Evolutionary conservation across 805 yeast species (phyloP).

Genomic region (Ogataea thermomethanolica): DNA sequence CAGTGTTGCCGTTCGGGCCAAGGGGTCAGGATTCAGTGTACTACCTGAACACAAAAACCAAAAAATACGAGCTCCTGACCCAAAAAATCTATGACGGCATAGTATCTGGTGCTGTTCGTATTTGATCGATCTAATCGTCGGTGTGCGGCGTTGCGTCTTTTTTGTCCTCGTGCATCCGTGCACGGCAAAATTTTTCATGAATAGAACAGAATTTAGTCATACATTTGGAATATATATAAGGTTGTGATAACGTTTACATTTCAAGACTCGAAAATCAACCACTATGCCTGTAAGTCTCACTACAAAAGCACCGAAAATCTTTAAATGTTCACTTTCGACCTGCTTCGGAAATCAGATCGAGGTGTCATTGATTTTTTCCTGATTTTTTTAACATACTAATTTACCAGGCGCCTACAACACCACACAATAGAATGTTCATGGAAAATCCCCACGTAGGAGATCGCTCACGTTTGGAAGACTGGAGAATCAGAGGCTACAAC

Average conservation of each 20-base stretch:
- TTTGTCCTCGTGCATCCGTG: neutral
- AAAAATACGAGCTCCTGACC: constrained; percentile 55
- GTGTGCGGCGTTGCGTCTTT: constrained; percentile 1
- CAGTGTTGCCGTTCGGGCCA: constrained; percentile 64
- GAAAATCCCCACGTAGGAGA: constrained; percentile 83
- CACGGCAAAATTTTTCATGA: constrained; percentile 1
- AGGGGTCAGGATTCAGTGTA: constrained; percentile 58
- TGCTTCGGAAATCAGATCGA: neutral
- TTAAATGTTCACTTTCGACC: too few relatives aligned
- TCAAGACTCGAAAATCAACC: neutral
- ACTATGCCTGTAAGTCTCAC: constrained; percentile 8
- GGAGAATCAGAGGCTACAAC: constrained; percentile 84
- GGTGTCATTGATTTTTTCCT: neutral
- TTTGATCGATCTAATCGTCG: constrained; percentile 11
- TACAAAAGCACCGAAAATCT: neutral
- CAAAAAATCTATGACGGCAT: constrained; percentile 49
- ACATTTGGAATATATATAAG: constrained; percentile 1
- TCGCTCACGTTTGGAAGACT: constrained; percentile 70
- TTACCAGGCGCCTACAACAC: constrained; percentile 19
- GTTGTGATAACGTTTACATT: neutral
- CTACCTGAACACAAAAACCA: constrained; percentile 52
- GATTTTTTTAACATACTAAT: constrained; percentile 3
- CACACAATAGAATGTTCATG: constrained; percentile 62
- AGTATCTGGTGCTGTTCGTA: constrained; percentile 21
- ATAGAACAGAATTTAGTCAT: constrained; percentile 12